Conservation (phyloP, 371 early-diverging fungal genomes). For the Rhizopus stolonifer region DNA sequence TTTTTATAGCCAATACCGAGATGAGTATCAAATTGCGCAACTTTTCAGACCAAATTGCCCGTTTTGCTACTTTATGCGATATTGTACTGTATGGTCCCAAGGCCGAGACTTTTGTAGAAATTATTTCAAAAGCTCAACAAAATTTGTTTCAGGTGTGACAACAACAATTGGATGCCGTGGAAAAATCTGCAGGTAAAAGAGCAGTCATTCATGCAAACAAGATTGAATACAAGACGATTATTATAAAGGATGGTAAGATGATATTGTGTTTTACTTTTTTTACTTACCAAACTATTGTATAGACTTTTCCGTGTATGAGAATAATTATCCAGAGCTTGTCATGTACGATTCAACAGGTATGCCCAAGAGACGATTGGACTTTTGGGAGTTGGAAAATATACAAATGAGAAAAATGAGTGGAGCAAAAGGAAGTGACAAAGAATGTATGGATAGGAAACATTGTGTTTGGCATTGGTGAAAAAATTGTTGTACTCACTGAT, state of each 20-base stretch:
- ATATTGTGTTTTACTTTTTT: not conserved
- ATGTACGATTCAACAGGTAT: conserved; percentile 41
- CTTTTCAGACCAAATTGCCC: conserved; percentile 11
- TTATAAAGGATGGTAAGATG: conserved; percentile 10
- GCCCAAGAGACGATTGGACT: conserved; percentile 39
- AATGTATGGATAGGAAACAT: conserved; percentile 54
- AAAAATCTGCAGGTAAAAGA: conserved; percentile 10
- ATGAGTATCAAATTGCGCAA: conserved; percentile 12
- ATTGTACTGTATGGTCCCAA: not conserved
- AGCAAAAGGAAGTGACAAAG: conserved; percentile 52
- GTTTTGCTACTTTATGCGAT: conserved; percentile 14
- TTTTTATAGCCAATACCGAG: conserved; percentile 13
- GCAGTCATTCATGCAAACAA: conserved; percentile 7
- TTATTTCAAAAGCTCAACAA: conserved; percentile 7
- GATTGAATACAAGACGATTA: conserved; percentile 21
- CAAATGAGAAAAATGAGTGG: conserved; percentile 59
- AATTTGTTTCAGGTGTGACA: conserved; percentile 16
- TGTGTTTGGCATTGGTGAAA: not conserved
- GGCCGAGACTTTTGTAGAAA: conserved; percentile 9
- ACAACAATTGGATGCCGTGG: conserved; percentile 9
- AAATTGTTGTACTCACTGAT: not conserved
- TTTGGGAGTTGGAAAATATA: conserved; percentile 55
- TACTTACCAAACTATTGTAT: not conserved
- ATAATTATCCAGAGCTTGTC: conserved; percentile 52
- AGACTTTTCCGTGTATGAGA: conserved; percentile 48